These are phyloP conservation scores for Dothiorella sarmentorum DNA, from an alignment of 2,329 filamentous ascomycete genomes.

Conservation along the genomic window DNA sequence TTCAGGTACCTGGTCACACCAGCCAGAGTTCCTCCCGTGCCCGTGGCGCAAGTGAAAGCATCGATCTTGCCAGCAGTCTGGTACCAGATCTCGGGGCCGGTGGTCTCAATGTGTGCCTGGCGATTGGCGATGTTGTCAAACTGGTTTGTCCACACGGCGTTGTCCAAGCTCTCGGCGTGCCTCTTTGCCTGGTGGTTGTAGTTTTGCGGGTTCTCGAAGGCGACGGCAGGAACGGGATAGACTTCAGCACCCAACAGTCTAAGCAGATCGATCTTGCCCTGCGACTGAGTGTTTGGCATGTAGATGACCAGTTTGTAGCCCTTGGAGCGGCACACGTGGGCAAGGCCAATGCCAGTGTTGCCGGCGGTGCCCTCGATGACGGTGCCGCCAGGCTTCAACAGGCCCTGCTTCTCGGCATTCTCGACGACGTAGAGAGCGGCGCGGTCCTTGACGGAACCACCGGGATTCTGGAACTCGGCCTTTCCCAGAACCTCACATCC, in stretches of 20 bases:
- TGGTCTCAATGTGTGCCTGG: conserved; percentile 92
- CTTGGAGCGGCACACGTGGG: conserved; percentile 87
- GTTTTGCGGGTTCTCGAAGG: conserved; percentile 92
- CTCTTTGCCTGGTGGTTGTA: conserved; percentile 95
- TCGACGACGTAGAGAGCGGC: conserved; percentile 91
- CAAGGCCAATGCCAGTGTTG: conserved; percentile 96
- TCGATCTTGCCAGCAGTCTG: conserved; percentile 84
- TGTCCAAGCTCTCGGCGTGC: conserved; percentile 81
- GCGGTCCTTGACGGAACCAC: conserved; percentile 93
- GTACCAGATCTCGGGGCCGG: conserved; percentile 93
- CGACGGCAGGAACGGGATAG: conserved; percentile 89
- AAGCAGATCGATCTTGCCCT: conserved; percentile 94
- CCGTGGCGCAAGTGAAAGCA: conserved; percentile 93
- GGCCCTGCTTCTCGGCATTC: conserved; percentile 84
- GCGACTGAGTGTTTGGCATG: conserved; percentile 98
- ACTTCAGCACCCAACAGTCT: conserved; percentile 90
- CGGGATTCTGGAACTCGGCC: conserved; percentile 98
- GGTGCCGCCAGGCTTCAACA: conserved; percentile 80
- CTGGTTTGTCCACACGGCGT: conserved; percentile 98
- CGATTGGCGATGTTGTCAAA: conserved; percentile 97
- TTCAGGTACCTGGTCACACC: conserved; percentile 88
- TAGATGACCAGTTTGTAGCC: conserved; percentile 97
- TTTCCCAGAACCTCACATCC: conserved; percentile 94
- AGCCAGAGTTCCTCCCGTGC: conserved; percentile 87
- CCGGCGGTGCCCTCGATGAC: conserved; percentile 96